Conservation (phyloP, 495 filamentous ascomycete species). For the Penicillium canescens region DNA sequence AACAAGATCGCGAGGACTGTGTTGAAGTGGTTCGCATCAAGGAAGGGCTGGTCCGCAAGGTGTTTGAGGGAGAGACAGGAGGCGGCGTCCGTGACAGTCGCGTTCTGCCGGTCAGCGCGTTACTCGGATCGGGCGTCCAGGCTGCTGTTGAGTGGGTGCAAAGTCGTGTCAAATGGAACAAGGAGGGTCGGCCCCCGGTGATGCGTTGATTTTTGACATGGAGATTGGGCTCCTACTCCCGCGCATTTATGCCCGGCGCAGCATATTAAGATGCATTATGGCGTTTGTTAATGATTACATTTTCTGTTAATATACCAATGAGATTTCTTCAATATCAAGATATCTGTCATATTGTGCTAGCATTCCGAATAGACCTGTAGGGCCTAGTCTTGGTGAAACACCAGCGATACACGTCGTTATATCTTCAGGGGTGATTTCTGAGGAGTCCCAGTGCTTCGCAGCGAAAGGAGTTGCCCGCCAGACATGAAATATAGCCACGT, state of each 20-base stretch:
- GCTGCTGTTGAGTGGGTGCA: constrained; percentile 97
- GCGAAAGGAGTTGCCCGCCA: no score
- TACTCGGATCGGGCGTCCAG: constrained; percentile 86
- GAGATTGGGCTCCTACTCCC: not conserved
- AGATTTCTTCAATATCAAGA: constrained; percentile 6
- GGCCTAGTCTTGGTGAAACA: no score
- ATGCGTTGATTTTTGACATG: constrained; percentile 64
- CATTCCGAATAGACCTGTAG: no score
- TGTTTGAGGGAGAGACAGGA: constrained; percentile 92
- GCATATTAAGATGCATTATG: constrained; percentile 16
- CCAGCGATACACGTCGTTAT: no score
- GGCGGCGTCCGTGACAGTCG: constrained; percentile 81
- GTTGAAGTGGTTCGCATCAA: constrained; percentile 97
- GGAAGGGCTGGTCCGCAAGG: constrained; percentile 88
- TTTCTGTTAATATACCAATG: constrained; percentile 25
- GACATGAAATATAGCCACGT: no score
- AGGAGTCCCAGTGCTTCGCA: no score
- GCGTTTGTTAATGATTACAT: constrained; percentile 21
- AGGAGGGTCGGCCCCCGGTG: constrained; percentile 84
- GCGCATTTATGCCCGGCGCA: constrained; percentile 2
- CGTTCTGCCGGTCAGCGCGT: constrained; percentile 86
- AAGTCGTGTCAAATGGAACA: constrained; percentile 91
- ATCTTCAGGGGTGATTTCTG: no score
- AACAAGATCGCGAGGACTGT: constrained; percentile 96
- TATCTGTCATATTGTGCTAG: not conserved